Evolutionary conservation across 2,329 filamentous ascomycete genomes (phyloP), one percentile per base, ranked within the genome.

Genomic region (Boeremia exigua): DNA sequence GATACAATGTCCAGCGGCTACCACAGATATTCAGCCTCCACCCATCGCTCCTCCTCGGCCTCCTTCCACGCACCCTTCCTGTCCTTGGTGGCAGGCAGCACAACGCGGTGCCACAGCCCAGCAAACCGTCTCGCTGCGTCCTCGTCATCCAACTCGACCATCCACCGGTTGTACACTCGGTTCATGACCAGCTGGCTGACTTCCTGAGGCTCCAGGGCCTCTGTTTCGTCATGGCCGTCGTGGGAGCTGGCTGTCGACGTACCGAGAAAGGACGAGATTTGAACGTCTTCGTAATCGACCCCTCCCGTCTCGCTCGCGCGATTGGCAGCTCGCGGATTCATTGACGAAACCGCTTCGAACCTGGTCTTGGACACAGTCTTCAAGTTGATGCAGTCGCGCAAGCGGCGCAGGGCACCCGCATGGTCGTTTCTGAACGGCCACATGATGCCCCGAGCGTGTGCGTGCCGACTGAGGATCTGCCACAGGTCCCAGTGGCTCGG

Each of bases 81-180:
- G 36, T 43, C 49, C 27, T 49, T 49, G 1, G 42, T 40, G 12
- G 69, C 32, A 19, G 78, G 77, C 60, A 84, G 72, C 23, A 76
- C 72, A 48, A 76, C 75, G 36, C 79, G 70, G 73, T 86, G 81
- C 84, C 84, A 86, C 54, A 78, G 72, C 43, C 75, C 65, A 3
- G 79, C 76, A 70, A 84, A 85, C 58, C 80, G 72, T 49, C 77
- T 79, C 17, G 85, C 85, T 58, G 85, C 84, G 9, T 76, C 74
- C 45, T 80, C 75, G n/a, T 82, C 82, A 12, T 77, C 67, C 57
- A 89, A 87, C 4, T 81, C 79, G 19, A 88, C 63, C 12, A 88
- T 75, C 75, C 84, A 85, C 36, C 82, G 75, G 32, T 66, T 75
- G 38, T 74, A 77, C 54, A 73, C 62, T 34, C 75, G 68, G 54